Percentiles rank a stretch among this genome's conserved stretches.
These are phyloP conservation scores for Fraxinus anomala DNA, from an alignment of 257 asterid genomes.

Conservation along the genomic window DNA sequence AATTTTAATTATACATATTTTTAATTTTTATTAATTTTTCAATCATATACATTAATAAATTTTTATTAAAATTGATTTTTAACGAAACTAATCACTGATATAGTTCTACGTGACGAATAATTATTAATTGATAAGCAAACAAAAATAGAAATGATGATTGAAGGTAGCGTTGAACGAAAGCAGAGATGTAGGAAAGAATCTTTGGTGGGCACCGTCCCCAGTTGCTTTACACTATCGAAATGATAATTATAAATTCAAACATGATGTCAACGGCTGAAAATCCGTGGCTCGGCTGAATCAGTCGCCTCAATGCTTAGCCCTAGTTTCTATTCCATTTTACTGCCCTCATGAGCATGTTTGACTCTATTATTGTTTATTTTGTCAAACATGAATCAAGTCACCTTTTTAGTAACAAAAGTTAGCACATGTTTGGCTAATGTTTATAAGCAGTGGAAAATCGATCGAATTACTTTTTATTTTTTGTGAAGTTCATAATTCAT, in stretches of 20 bases:
- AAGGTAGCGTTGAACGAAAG: constrained; percentile 47
- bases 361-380: background rate
- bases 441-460: no score
- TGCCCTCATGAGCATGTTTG: background rate
- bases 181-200: constrained; percentile 34
- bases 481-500: no score
- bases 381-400: background rate
- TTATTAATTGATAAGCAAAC: no score
- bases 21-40: no score
- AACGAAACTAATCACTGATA: no score
- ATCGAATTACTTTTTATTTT: no score
- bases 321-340: background rate
- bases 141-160: background rate
- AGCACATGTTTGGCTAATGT: no score
- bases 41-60: no score
- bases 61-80: no score
- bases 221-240: constrained; percentile 11
- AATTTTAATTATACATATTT: no score
- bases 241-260: background rate
- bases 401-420: no score
- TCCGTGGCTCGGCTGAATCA: constrained; percentile 17
- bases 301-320: background rate
- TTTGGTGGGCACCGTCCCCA: constrained; percentile 31
- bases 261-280: background rate
- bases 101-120: no score